A percentile compares a stretch with the other conserved stretches of the same genome.
Evolutionary conservation across 805 yeast species (phyloP).

Genomic region (Spathaspora girioi): DNA sequence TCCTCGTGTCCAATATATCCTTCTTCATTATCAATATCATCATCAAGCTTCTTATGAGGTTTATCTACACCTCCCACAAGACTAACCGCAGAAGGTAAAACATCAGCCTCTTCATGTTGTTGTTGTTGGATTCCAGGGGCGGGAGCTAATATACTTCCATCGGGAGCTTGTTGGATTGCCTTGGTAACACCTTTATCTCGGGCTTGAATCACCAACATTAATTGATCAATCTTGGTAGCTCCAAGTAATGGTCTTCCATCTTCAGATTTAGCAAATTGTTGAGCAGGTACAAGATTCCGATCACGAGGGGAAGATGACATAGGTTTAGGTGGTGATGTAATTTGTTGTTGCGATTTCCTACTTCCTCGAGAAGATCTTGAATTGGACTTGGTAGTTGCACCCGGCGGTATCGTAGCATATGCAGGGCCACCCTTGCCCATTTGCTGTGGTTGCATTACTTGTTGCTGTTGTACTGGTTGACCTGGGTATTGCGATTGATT

Average conservation of each 20-base stretch:
- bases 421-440: background rate
- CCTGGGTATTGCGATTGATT: slow-evolving; percentile 10
- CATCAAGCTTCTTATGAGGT: slow-evolving; percentile 31
- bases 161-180: slow-evolving; percentile 59
- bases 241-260: slow-evolving; percentile 74
- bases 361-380: slow-evolving; percentile 1
- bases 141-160: slow-evolving; percentile 62
- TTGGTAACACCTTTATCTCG: slow-evolving; percentile 72
- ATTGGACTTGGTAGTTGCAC: slow-evolving; percentile 8
- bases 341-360: background rate
- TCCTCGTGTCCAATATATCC: slow-evolving; percentile 19
- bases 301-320: slow-evolving; percentile 1
- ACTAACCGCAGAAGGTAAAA: slow-evolving; percentile 54
- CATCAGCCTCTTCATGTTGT: slow-evolving; percentile 11
- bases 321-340: background rate
- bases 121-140: slow-evolving; percentile 10
- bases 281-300: slow-evolving; percentile 37
- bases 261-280: slow-evolving; percentile 45
- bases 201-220: slow-evolving; percentile 89
- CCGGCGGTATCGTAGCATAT: slow-evolving; percentile 11
- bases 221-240: slow-evolving; percentile 84
- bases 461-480: slow-evolving; percentile 4
- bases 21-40: slow-evolving; percentile 13
- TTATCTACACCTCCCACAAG: slow-evolving; percentile 80
- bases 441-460: background rate